Conservation (phyloP, 768 basidiomycete genomes). For the Hysterangium stoloniferum region DNA sequence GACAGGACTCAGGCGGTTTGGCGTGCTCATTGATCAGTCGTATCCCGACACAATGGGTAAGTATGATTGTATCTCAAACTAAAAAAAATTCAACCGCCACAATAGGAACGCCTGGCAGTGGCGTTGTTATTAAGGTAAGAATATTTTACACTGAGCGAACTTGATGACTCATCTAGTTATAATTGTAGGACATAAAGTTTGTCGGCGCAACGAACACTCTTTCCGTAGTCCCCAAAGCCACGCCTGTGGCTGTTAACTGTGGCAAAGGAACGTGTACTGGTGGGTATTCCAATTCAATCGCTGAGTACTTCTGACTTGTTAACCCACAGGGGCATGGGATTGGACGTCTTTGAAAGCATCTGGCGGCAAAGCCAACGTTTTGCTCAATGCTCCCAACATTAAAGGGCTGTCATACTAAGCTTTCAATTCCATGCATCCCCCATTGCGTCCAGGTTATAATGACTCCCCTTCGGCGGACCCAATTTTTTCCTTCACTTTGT, state of each 20-base stretch:
- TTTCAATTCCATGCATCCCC: too few species aligned
- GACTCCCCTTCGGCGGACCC: too few species aligned
- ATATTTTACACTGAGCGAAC: conserved; percentile 14
- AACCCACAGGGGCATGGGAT: conserved; percentile 31
- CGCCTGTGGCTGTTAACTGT: conserved; percentile 48
- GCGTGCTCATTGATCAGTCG: conserved; percentile 58
- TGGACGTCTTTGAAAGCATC: conserved; percentile 38
- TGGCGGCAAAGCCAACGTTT: conserved; percentile 36
- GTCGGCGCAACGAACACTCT: conserved; percentile 32
- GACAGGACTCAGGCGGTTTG: conserved; percentile 39
- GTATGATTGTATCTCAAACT: background rate
- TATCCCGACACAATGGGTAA: conserved; percentile 43
- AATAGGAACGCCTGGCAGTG: conserved; percentile 39
- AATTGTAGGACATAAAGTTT: conserved; percentile 43
- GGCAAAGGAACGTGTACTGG: conserved; percentile 44
- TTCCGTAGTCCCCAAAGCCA: conserved; percentile 33
- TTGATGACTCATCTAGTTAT: background rate
- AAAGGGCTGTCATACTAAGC: conserved; percentile 25
- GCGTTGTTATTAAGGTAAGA: conserved; percentile 47
- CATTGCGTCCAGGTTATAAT: too few species aligned
- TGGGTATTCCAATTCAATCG: conserved; percentile 13
- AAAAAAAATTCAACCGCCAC: background rate
- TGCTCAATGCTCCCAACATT: conserved; percentile 28
- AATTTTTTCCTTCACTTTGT: too few species aligned
- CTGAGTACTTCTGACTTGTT: background rate